Evolutionary conservation across 345 rosid genomes (phyloP), one percentile per base, ranked within the genome.

Genomic region (Eucalyptus polybractea): DNA sequence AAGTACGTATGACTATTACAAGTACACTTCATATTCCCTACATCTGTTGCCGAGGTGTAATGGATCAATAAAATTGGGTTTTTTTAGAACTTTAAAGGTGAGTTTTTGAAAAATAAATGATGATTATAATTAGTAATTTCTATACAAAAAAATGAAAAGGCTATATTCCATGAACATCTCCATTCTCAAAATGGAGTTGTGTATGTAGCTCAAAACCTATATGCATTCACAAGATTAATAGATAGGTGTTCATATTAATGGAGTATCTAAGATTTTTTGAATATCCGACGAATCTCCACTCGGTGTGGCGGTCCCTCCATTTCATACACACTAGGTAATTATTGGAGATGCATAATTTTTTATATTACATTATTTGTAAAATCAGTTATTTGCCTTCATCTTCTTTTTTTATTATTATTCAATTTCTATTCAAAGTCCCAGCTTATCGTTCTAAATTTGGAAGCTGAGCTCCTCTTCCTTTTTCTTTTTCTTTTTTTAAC

Each of bases 241-340:
- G 33, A 29, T 62, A 62, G 17, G 10, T 13, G 1, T 29, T 62
- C 29, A 62, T 62, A 29, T 62, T 13, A 31, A 67, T 31, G 11
- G 12, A 7, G 80, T 31, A 13, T 62, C 33, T 13, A 13, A 7
- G 2, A 29, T 33, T 31, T 0, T 31, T 67, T 67, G 4, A 67
- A 24, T 6, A 67, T 67, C 1, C 1, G 5, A 67, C 4, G 2
- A 31, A 5, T 67, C 7, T 67, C 3, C 4, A 8, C 2, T 14
- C 1, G 42, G 80, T 16, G 1, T 19, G 12, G 0, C 0, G 0
- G 13, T 31, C 42, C 42, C 80, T 67, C 42, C 12, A 16, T 31
- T 31, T 29, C 40, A 67, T 15, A 67, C 4, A 31, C 47, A 45
- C 47, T 2, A 0, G 4, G 13, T 62, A 62, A 62, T 62, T 62